A percentile compares a stretch with the other conserved stretches of the same genome.
Conservation (phyloP, 2,329 filamentous ascomycete genomes). For the Paraphoma chrysanthemicola region DNA sequence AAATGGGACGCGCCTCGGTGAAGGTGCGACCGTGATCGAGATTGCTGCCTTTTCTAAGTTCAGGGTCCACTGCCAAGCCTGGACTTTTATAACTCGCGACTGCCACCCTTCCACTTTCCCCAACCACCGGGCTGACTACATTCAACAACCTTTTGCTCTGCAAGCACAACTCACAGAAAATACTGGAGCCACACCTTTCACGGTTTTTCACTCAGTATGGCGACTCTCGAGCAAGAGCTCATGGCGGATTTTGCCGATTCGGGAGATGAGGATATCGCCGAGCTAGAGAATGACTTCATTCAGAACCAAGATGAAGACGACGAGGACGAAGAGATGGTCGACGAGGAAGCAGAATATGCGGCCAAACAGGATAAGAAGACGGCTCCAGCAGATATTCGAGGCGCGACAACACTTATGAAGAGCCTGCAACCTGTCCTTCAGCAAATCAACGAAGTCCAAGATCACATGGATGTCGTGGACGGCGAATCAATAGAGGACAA, state of each 20-base stretch:
- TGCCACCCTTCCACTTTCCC: constrained; percentile 7
- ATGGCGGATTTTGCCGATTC: constrained; percentile 90
- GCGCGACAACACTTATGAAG: constrained; percentile 81
- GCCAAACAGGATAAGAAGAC: constrained; percentile 69
- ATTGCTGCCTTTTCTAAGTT: neutral
- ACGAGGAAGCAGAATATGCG: constrained; percentile 63
- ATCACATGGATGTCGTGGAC: constrained; percentile 74
- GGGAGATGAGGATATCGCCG: constrained; percentile 62
- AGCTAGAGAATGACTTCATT: constrained; percentile 46
- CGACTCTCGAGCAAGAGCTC: constrained; percentile 90
- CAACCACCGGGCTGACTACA: neutral
- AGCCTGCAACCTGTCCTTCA: constrained; percentile 80
- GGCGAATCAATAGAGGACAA: constrained; percentile 86
- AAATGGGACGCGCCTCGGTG: neutral
- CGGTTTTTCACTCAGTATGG: constrained; percentile 59
- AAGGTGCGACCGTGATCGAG: neutral
- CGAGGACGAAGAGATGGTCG: constrained; percentile 65
- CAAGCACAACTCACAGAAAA: neutral
- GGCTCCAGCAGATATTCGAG: constrained; percentile 75
- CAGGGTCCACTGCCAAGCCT: constrained; percentile 23
- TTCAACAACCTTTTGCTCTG: neutral
- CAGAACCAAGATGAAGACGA: constrained; percentile 63
- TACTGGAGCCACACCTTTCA: neutral
- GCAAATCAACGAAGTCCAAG: constrained; percentile 57
- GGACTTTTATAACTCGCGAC: constrained; percentile 17